These are phyloP conservation scores for Pseudogymnoascus verrucosus DNA, from an alignment of 2,329 filamentous ascomycete species.

Conservation along the genomic window DNA sequence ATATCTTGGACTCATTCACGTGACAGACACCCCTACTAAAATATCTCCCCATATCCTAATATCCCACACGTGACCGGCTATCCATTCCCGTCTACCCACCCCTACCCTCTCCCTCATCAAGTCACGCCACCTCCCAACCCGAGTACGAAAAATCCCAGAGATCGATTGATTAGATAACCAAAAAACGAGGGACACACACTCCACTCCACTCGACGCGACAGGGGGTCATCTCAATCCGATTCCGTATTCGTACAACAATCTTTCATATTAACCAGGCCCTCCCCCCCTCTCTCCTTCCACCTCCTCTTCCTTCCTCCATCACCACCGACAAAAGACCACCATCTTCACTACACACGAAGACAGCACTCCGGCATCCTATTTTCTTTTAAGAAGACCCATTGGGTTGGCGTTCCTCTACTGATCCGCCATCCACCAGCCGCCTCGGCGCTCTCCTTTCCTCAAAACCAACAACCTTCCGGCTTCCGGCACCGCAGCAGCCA, in stretches of 20 bases:
- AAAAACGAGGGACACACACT: neutral
- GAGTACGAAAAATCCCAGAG: neutral
- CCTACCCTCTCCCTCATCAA: no score
- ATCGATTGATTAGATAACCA: neutral
- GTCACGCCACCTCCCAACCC: neutral
- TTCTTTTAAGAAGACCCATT: neutral
- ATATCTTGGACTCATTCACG: no score
- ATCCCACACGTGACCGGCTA: no score
- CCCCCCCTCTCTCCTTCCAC: neutral
- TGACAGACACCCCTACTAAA: no score
- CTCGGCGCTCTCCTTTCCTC: neutral
- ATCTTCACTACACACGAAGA: neutral
- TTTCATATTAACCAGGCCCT: neutral
- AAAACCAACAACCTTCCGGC: slow-evolving; percentile 12
- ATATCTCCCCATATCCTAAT: no score
- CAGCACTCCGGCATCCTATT: neutral
- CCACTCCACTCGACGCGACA: neutral
- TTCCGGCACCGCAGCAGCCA: slow-evolving; percentile 36
- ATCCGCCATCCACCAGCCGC: neutral
- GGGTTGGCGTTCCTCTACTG: neutral
- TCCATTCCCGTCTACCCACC: no score
- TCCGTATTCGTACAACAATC: neutral
- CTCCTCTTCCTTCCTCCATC: neutral
- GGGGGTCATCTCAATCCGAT: neutral
- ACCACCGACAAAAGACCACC: neutral